Evolutionary conservation across 169 alveolate genomes (phyloP), one percentile per base, ranked within the genome.

Genomic region (Eimeria nieschulzi): DNA sequence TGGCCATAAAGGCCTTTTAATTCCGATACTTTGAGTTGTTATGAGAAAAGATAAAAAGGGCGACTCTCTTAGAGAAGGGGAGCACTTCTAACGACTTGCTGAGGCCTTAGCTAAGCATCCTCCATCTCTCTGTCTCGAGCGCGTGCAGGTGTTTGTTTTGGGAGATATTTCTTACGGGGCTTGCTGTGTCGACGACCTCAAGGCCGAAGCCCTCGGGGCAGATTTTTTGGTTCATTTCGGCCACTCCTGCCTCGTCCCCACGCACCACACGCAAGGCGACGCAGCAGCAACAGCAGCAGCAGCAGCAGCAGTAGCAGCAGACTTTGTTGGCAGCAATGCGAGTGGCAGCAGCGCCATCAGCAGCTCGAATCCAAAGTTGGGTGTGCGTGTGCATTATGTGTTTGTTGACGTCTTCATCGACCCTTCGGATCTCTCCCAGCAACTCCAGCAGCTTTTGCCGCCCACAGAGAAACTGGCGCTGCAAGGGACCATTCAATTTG

Each of bases 101-200:
- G 46, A 33, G 46, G 3, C 46, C 0, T 33, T 33, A 1, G 46
- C 46, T 33, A 33, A 33, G 46, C 46, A 33, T 33, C 46, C 3
- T 0, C 6, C 46, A 33, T 33, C 46, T 33, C 46, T 33, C 46
- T 33, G 46, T 0, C n/a, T 12, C 2, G 68, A 15, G 15, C n/a
- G 68, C 68, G 5, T 80, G 9, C 91, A 33, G 25, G 94, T 93
- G 63, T 83, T 94, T 0, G 84, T 96, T 13, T 90, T 97, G 94
- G 99, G 99, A 7, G 99, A 99, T 94, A 99, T 98, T 1, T 98
- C 99, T 6, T 99, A 98, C 96, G 99, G 99, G 21, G 99, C 99
- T 25, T 99, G 99, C 94, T 99, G 99, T 94, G 97, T 99, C 61
- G 99, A 99, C 95, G 99, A 99, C 96, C 94, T 98, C 78, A 97